Conservation (phyloP, 1,284 basidiomycete genomes). For the Irpex sp. region DNA sequence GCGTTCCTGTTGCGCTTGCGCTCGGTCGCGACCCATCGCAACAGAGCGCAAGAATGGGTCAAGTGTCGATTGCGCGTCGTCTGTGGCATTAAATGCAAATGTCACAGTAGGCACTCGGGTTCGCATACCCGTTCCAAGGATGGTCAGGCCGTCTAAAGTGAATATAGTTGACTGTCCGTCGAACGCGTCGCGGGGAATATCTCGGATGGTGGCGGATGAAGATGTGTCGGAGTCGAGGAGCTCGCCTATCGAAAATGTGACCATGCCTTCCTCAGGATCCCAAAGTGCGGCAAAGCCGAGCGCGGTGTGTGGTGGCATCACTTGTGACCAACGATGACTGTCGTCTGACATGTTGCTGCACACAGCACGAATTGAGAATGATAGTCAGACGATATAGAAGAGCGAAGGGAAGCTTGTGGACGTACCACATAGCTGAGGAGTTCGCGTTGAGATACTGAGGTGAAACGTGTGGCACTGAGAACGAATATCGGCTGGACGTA, state of each 20-base stretch:
- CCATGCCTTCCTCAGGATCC: conserved; percentile 53
- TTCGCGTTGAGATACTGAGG: not conserved
- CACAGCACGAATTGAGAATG: not conserved
- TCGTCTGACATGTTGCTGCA: conserved; percentile 13
- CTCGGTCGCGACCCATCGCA: conserved; percentile 10
- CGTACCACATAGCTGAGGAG: not conserved
- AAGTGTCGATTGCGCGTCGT: conserved; percentile 25
- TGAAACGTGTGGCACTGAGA: not conserved
- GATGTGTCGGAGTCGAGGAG: conserved; percentile 36
- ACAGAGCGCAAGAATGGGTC: conserved; percentile 25
- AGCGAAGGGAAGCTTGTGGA: not conserved
- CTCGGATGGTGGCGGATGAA: conserved; percentile 20
- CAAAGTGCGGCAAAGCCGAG: conserved; percentile 57
- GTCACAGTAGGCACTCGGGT: conserved; percentile 17
- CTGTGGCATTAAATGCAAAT: conserved; percentile 23
- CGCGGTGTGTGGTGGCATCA: conserved; percentile 50
- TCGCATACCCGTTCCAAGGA: conserved; percentile 12
- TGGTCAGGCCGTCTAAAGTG: conserved; percentile 30
- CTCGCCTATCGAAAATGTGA: conserved; percentile 49
- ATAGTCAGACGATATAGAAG: not conserved
- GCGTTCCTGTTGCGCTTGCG: not conserved
- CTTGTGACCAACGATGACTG: conserved; percentile 47
- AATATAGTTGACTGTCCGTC: conserved; percentile 37
- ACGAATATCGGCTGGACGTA: not conserved
- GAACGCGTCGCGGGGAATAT: conserved; percentile 17